Evolutionary conservation across 768 basidiomycete species (phyloP).

Genomic region (Leccinum disarticulatum): DNA sequence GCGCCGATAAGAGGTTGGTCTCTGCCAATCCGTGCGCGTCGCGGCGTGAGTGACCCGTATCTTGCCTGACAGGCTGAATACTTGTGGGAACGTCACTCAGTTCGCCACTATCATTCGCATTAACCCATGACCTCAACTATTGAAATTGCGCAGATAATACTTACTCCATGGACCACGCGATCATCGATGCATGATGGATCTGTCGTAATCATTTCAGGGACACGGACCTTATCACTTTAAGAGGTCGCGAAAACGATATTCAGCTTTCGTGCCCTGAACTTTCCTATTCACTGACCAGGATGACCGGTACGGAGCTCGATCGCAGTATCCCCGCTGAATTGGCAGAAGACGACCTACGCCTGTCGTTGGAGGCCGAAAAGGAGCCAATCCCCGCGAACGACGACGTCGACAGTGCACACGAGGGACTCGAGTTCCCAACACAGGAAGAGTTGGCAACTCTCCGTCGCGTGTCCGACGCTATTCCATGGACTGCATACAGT

Average conservation of each 20-base stretch:
- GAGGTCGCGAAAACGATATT: not conserved
- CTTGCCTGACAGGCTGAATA: not conserved
- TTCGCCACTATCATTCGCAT: not conserved
- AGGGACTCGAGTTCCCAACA: conserved; percentile 62
- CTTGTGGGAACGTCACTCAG: not conserved
- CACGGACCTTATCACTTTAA: conserved; percentile 10
- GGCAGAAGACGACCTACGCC: conserved; percentile 10
- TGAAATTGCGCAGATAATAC: not conserved
- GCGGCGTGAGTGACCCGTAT: not conserved
- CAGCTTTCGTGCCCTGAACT: not conserved
- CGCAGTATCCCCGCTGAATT: conserved; percentile 11
- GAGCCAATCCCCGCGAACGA: conserved; percentile 4
- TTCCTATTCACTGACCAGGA: not conserved
- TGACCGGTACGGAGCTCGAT: conserved; percentile 14
- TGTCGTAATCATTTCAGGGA: not conserved
- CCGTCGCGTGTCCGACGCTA: conserved; percentile 56
- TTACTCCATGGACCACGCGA: not conserved
- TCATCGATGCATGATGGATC: not conserved
- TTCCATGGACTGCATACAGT: conserved; percentile 58
- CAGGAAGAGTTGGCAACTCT: conserved; percentile 59
- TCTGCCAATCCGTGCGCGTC: not conserved
- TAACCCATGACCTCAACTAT: not conserved
- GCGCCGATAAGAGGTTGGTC: not conserved
- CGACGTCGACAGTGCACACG: conserved; percentile 40
- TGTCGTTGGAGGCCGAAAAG: conserved; percentile 18